Evolutionary conservation across 2,329 filamentous ascomycete genomes (phyloP), one percentile per base, ranked within the genome.

Genomic region (Orbilia blumenaviensis): DNA sequence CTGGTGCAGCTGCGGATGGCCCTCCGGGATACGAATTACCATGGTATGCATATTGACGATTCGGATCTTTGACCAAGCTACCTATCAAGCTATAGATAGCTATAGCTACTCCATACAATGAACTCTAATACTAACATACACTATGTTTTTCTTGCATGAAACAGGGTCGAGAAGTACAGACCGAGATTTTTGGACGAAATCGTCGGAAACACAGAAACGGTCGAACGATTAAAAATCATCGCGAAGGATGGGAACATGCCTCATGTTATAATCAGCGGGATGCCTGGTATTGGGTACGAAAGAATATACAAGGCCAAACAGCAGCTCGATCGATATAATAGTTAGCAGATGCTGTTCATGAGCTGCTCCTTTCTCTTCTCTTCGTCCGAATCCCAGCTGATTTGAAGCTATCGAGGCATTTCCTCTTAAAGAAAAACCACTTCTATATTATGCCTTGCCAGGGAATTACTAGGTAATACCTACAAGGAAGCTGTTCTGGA

Each of bases 211-310:
- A 96, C 92, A 18, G 95, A 99, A 83, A 99, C 95, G 0, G 93
- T 99, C 80, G 94, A 98, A 83, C 91, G 95, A 66, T 86, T 99
- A 80, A 98, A 98, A 83, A 98, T 99, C 81, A 98, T 99, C 80
- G 94, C 95, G 52, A 95, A 94, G 83, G 95, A 98, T 85, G 95
- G 95, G 80, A 99, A 99, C 84, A 97, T 99, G 94, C 95, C 95
- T 1, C 95, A 99, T 84, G 89, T 99, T 81, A 98, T 99, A 84
- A 98, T 99, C 81, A 97, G 93, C n/a, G 95, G 95, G 75, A 98
- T 97, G 93, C 95, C 95, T 18, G 95, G 95, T 81, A 99, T 98
- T 81, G 95, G 95, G 79, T 80, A 77, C 42, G 78, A 60, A 58
- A 68, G 27, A 41, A 36, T n/a, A 56, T 34, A 72, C 21, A 1